Conservation (phyloP, 2,329 filamentous ascomycete genomes). For the Xylaria sp. region DNA sequence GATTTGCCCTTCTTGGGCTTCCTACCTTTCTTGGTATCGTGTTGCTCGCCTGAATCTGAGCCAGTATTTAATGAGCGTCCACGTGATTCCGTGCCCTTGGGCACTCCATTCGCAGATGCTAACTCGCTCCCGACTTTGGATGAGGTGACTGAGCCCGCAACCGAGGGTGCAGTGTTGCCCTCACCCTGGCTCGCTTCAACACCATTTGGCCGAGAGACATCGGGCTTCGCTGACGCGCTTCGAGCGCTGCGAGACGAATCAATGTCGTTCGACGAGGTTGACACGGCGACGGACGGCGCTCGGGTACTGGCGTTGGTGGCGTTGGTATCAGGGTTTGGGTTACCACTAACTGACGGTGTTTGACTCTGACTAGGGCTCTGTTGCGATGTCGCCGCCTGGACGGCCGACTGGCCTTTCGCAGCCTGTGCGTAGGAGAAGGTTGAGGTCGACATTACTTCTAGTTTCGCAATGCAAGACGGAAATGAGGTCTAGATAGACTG, state of each 20-base stretch:
- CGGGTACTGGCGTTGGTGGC: constrained; percentile 48
- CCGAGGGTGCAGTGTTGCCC: constrained; percentile 25
- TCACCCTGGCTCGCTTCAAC: constrained; percentile 40
- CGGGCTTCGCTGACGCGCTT: constrained; percentile 46
- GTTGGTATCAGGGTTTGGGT: constrained; percentile 50
- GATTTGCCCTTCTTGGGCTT: constrained; percentile 71
- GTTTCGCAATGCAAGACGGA: constrained; percentile 30
- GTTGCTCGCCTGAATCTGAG: constrained; percentile 74
- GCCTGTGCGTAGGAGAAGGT: constrained; percentile 96
- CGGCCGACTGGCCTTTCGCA: constrained; percentile 78
- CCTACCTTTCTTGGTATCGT: constrained; percentile 69
- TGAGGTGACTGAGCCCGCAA: constrained; percentile 35
- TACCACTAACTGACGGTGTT: constrained; percentile 48
- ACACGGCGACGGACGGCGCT: constrained; percentile 51
- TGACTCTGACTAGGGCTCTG: constrained; percentile 47
- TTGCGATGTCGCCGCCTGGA: constrained; percentile 46
- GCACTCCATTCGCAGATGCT: constrained; percentile 36
- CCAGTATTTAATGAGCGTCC: constrained; percentile 70
- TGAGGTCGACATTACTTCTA: constrained; percentile 61
- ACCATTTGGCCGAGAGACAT: constrained; percentile 35
- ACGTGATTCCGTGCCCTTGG: constrained; percentile 57
- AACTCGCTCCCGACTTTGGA: constrained; percentile 39
- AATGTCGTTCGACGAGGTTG: constrained; percentile 51
- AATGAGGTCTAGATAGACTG: constrained; percentile 28
- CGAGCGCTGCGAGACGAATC: constrained; percentile 46